Evolutionary conservation across 768 basidiomycete species (phyloP).

Genomic region (Phlebiopsis gigantea): DNA sequence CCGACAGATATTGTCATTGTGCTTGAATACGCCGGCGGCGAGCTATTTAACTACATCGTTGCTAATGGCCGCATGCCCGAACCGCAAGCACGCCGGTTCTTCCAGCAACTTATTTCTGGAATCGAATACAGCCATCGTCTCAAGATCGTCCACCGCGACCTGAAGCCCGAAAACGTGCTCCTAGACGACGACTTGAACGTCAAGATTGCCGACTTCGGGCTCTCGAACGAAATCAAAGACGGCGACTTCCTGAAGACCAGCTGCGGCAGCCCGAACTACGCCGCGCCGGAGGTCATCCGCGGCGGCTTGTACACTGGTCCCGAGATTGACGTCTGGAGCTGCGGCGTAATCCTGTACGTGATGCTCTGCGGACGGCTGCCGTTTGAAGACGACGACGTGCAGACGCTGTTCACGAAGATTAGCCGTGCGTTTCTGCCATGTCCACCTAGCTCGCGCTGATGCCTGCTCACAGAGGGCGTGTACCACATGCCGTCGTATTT

Average conservation of each 20-base stretch:
- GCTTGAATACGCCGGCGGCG: constrained; percentile 92
- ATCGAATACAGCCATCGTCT: constrained; percentile 96
- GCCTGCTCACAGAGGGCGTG: constrained; percentile 56
- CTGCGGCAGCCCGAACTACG: constrained; percentile 98
- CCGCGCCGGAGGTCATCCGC: constrained; percentile 95
- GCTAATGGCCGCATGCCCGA: constrained; percentile 90
- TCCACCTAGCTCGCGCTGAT: not conserved
- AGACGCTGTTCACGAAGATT: constrained; percentile 90
- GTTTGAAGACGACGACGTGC: constrained; percentile 97
- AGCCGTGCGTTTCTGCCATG: constrained; percentile 49
- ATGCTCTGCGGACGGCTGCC: constrained; percentile 94
- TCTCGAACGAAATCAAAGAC: constrained; percentile 93
- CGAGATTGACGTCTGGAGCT: constrained; percentile 98
- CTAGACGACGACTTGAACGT: constrained; percentile 82
- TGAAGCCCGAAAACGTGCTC: constrained; percentile 95
- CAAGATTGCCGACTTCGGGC: constrained; percentile 99
- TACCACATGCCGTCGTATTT: constrained; percentile 84
- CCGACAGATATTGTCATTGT: constrained; percentile 97
- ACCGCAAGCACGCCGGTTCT: constrained; percentile 83
- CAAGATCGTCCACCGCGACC: constrained; percentile 96
- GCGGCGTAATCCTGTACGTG: constrained; percentile 98
- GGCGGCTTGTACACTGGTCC: constrained; percentile 95
- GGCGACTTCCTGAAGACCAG: constrained; percentile 96
- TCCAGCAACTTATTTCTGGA: constrained; percentile 97
- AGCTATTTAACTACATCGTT: constrained; percentile 98